phyloP scores from a whole-genome alignment of 768 basidiomycete species.

The Kwoniella bestiolae region DNA sequence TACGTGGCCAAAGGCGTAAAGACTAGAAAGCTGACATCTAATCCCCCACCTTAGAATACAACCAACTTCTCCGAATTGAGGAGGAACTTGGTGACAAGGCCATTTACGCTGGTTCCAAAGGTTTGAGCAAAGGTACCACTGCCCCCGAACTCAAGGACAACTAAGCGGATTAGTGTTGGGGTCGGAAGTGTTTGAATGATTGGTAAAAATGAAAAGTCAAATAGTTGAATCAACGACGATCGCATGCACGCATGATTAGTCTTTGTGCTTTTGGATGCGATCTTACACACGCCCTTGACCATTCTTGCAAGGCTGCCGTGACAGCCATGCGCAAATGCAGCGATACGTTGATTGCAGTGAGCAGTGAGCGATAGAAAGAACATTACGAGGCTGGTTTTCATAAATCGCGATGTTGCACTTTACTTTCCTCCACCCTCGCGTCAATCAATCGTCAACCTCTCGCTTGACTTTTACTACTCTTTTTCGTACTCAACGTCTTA shows the following conservation, averaged over 20 bases:
- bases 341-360: neutral
- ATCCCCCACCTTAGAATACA: conserved; percentile 42
- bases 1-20: neutral
- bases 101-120: conserved; percentile 75
- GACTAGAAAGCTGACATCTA: conserved; percentile 14
- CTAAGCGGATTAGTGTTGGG: conserved; percentile 6
- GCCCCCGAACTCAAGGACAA: conserved; percentile 62
- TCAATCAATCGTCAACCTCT: neutral
- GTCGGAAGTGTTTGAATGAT: neutral
- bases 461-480: neutral
- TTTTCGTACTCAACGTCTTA: neutral
- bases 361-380: too few relatives aligned
- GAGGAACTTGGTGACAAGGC: conserved; percentile 75
- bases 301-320: neutral
- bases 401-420: too few relatives aligned
- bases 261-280: too few relatives aligned
- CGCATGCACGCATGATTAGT: conserved; percentile 11
- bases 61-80: conserved; percentile 58
- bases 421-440: conserved; percentile 4
- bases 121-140: conserved; percentile 75
- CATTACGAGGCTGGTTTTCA: too few relatives aligned
- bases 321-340: neutral
- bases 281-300: neutral
- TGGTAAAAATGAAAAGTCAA: neutral
- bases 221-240: neutral